Conservation (phyloP, 306 rosid genomes). For the Castanopsis chinensis region DNA sequence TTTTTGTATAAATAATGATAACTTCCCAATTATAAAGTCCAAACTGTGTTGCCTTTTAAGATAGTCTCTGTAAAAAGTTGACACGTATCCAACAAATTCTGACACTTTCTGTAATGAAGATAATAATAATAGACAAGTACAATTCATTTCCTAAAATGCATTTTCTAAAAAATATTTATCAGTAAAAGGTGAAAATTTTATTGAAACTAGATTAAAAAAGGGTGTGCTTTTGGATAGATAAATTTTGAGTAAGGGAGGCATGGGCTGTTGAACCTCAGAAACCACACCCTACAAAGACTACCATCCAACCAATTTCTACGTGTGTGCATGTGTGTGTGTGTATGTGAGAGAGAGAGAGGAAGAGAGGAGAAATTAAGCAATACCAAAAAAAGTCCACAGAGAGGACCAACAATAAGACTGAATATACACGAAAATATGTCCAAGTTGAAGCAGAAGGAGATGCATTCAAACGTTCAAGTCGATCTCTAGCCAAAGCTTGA, state of each 20-base stretch:
- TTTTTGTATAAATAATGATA: no score
- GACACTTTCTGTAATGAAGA: not conserved
- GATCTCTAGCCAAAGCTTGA: constrained; percentile 98
- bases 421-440: constrained; percentile 90
- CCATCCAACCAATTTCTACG: no score
- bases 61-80: not conserved
- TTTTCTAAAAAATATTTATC: not conserved
- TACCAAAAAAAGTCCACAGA: constrained; percentile 82
- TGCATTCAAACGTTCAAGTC: constrained; percentile 89
- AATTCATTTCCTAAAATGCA: not conserved
- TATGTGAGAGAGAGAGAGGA: not conserved
- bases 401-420: constrained; percentile 77
- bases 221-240: no score
- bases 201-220: not conserved
- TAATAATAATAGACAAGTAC: not conserved
- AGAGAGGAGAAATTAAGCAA: constrained; percentile 12
- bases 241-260: no score
- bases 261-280: no score
- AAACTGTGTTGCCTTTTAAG: not conserved
- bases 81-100: not conserved
- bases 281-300: no score
- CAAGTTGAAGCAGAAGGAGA: constrained; percentile 92
- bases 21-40: not conserved
- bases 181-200: not conserved
- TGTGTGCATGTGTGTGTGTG: fast-evolving